A percentile compares a stretch with the other conserved stretches of the same genome.
Evolutionary conservation across 2,329 filamentous ascomycete genomes (phyloP).

Genomic region (Pyricularia sp.): DNA sequence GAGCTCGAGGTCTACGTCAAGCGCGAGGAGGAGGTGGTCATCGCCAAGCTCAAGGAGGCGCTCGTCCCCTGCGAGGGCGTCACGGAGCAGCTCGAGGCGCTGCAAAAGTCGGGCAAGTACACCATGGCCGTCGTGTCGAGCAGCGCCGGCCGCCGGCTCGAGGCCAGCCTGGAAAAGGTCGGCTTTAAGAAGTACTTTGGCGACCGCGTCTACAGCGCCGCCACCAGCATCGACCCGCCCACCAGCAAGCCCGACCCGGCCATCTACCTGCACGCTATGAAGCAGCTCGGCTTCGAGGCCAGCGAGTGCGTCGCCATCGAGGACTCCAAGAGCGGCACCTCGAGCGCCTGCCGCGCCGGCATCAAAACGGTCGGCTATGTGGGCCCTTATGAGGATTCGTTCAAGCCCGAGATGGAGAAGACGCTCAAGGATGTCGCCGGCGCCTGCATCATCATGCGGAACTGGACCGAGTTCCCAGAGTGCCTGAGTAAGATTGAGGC

Average conservation of each 20-base stretch:
- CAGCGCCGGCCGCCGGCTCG: conserved; percentile 68
- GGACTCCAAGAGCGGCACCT: conserved; percentile 79
- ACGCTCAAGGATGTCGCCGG: conserved; percentile 47
- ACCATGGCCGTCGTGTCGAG: conserved; percentile 72
- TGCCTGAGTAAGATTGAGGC: conserved; percentile 36
- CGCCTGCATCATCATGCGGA: conserved; percentile 50
- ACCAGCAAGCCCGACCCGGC: conserved; percentile 87
- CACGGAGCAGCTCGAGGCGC: conserved; percentile 55
- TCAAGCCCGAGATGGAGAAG: conserved; percentile 57
- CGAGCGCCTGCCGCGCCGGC: conserved; percentile 62
- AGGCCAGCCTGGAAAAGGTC: conserved; percentile 70
- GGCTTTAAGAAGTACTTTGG: conserved; percentile 73
- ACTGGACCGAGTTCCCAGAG: conserved; percentile 48
- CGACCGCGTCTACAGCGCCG: conserved; percentile 71
- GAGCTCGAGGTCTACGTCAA: conserved; percentile 68
- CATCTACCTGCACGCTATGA: conserved; percentile 72
- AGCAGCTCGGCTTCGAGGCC: conserved; percentile 62
- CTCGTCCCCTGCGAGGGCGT: conserved; percentile 61
- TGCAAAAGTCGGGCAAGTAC: conserved; percentile 55
- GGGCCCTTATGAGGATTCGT: conserved; percentile 58
- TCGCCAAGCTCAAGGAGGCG: conserved; percentile 63
- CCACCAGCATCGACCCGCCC: conserved; percentile 67
- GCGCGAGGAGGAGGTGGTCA: conserved; percentile 74
- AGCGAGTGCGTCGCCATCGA: conserved; percentile 73
- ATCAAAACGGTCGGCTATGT: conserved; percentile 82